Base-by-base conservation (phyloP, 1,139 yeast genomes). In the Diutina sp. region DNA sequence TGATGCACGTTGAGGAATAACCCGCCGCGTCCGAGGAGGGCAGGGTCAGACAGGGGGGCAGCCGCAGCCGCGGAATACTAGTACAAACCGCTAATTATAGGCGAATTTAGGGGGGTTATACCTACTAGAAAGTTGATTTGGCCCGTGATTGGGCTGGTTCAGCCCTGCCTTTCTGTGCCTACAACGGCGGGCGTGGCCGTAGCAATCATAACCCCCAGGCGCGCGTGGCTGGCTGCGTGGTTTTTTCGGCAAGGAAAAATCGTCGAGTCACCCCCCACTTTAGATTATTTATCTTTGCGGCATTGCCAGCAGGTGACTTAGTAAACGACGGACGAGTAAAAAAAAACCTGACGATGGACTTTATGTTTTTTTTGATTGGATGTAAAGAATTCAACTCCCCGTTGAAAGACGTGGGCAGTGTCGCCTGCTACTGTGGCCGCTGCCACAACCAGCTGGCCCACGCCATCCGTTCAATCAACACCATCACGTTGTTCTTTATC, bases 361-460 rank as follows among this genome's bases (percentile, higher is more conserved):
- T 50, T 50, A 29, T 50, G 41, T 50, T 50, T 32, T 50, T 50
- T 16, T 18, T 50, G 6, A 30, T 50, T 32, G 53, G 53, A 11
- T 14, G 32, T 16, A 56, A 58, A 14, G 62, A 61, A 30, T 58
- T 57, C 51, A 60, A 59, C 57, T 61, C 58, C 50, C 58, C 62
- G 4, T 56, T 61, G 28, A 30, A 47, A 6, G 58, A 57, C 8
- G 61, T 60, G 6, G 63, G 63, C 16, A 54, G 56, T 28, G 56
- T 61, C 4, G 57, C 61, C 5, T 62, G 63, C 52, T 60, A 63
- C 57, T 73, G 78, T 59, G 69, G 72, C 2, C 71, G 74, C 58
- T 76, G 80, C 59, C 80, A 76, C 61, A 76, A 76, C 62, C 77
- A 74, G 58, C 69, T 77, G 29, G 80, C 77, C 2, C 70, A 68